A percentile compares a stretch with the other conserved stretches of the same genome.
phyloP scores from a whole-genome alignment of 371 early-diverging fungal genomes.

The Saksenaea oblongispora region DNA sequence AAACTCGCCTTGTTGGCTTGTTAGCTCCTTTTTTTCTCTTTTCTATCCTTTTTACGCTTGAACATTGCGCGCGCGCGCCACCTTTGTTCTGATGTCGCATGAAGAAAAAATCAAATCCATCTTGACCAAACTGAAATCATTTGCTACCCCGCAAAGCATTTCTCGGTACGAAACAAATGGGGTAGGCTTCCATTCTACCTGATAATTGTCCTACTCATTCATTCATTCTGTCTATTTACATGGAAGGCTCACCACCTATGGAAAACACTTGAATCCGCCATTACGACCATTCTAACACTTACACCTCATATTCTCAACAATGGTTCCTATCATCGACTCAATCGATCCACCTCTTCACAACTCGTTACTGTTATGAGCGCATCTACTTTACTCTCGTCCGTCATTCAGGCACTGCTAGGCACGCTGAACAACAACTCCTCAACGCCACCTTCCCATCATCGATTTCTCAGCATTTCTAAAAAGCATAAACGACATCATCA shows the following conservation, averaged over 20 bases:
- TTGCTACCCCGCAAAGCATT: neutral
- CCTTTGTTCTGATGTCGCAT: neutral
- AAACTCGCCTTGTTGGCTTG: neutral
- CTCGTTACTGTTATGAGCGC: conserved; percentile 5
- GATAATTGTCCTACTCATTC: neutral
- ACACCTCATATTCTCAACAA: conserved; percentile 8
- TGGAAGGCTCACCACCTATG: neutral
- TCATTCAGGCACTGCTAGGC: conserved; percentile 1
- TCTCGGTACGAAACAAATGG: conserved; percentile 3
- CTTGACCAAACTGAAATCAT: neutral
- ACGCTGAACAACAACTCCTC: conserved; percentile 18
- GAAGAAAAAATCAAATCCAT: conserved; percentile 4
- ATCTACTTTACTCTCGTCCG: conserved; percentile 6
- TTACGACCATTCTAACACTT: conserved; percentile 9
- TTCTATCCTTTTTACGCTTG: too few relatives aligned
- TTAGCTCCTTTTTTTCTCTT: too few relatives aligned
- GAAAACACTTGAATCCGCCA: conserved; percentile 8
- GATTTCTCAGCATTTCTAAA: conserved; percentile 29
- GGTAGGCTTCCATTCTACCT: neutral
- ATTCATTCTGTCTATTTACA: neutral
- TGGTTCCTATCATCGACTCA: conserved; percentile 1
- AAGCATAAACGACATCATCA: neutral
- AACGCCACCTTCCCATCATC: conserved; percentile 14
- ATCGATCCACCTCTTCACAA: neutral
- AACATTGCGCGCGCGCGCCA: neutral